Percentiles rank a stretch among this genome's conserved stretches.
Conservation (phyloP, 768 basidiomycete genomes). For the Pulveroboletus sp. region DNA sequence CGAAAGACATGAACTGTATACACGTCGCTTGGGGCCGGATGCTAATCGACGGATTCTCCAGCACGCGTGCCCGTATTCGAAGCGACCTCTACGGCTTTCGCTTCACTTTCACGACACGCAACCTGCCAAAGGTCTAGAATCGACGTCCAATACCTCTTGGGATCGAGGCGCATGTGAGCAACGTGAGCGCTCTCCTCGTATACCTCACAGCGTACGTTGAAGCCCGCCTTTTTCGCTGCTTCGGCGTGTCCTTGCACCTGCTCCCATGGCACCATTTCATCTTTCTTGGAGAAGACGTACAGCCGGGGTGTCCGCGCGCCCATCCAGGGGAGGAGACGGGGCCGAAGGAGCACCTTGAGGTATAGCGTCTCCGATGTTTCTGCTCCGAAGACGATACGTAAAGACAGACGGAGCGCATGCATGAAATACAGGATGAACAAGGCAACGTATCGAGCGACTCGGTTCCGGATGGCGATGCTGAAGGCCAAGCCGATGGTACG, state of each 20-base stretch:
- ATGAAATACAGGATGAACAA: conserved; percentile 12
- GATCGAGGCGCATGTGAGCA: conserved; percentile 28
- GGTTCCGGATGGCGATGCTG: conserved; percentile 20
- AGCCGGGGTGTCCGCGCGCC: conserved; percentile 28
- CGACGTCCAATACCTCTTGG: conserved; percentile 26
- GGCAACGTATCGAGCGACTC: conserved; percentile 7
- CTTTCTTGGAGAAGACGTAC: conserved; percentile 33
- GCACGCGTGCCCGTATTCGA: background rate
- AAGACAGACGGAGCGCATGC: conserved; percentile 10
- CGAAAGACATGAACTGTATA: background rate
- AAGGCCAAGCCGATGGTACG: conserved; percentile 22
- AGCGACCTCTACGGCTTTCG: background rate
- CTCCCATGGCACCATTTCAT: conserved; percentile 27
- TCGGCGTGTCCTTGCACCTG: conserved; percentile 25
- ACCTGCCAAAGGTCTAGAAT: conserved; percentile 19
- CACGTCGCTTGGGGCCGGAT: background rate
- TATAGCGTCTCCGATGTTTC: conserved; percentile 7
- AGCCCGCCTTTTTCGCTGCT: conserved; percentile 19
- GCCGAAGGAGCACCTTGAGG: conserved; percentile 14
- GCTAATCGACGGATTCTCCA: background rate
- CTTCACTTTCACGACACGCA: conserved; percentile 8
- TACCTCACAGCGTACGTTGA: conserved; percentile 25
- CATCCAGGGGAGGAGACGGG: conserved; percentile 31
- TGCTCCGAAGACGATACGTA: conserved; percentile 14
- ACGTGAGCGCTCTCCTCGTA: conserved; percentile 36